Percentiles rank a stretch among this genome's conserved stretches.
Conservation (phyloP, 495 filamentous ascomycete species). For the Neurospora sp. region DNA sequence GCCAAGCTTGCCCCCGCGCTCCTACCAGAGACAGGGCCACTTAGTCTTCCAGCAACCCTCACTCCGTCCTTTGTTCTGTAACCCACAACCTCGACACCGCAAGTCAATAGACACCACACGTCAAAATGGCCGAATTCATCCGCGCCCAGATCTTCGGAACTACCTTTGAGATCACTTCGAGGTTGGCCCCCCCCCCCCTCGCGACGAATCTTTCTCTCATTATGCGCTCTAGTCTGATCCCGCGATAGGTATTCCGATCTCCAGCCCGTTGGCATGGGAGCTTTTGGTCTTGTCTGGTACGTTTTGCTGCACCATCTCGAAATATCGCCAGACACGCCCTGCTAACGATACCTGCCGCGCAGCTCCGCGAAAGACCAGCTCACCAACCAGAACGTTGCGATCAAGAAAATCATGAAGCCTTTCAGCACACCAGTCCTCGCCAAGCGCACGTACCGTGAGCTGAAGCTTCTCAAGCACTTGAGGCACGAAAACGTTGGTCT, state of each 20-base stretch:
- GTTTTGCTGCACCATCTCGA: constrained; percentile 9
- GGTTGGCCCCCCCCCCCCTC: constrained; percentile 46
- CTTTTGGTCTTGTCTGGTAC: constrained; percentile 96
- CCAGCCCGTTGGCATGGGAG: constrained; percentile 97
- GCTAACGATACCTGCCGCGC: constrained; percentile 16
- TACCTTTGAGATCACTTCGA: constrained; percentile 98
- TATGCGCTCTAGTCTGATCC: constrained; percentile 10
- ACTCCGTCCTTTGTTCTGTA: neutral
- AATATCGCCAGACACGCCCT: neutral
- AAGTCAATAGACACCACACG: constrained; percentile 4
- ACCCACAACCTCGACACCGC: neutral
- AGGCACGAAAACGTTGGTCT: constrained; percentile 84
- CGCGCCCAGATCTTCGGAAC: constrained; percentile 99
- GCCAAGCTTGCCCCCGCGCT: neutral
- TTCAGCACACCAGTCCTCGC: constrained; percentile 97
- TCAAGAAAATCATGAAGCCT: constrained; percentile 99
- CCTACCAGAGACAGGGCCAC: neutral
- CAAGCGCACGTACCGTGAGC: constrained; percentile 92
- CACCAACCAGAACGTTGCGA: constrained; percentile 86
- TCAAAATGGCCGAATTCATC: constrained; percentile 90
- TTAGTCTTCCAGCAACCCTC: neutral
- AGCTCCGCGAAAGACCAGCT: constrained; percentile 97
- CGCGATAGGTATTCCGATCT: constrained; percentile 79
- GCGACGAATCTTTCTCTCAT: constrained; percentile 2
- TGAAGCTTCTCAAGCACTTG: constrained; percentile 95